Percentiles rank a stretch among this genome's conserved stretches.
Evolutionary conservation across 169 alveolate species (phyloP).

Genomic region (Neospora caninum): DNA sequence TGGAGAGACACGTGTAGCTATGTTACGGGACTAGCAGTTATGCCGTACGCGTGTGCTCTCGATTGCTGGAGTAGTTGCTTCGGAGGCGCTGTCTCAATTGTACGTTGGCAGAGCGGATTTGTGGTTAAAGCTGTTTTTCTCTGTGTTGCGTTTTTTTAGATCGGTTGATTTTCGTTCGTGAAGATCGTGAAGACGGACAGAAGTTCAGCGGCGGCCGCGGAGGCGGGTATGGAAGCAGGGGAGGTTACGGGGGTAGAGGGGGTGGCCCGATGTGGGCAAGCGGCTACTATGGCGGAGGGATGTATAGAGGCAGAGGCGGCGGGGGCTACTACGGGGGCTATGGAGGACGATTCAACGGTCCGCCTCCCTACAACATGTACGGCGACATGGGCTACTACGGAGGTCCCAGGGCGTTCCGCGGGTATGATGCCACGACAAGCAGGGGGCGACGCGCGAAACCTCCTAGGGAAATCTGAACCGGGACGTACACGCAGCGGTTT

Average conservation of each 20-base stretch:
- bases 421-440: neutral
- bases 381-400: slow-evolving; percentile 11
- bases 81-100: no score
- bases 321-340: neutral
- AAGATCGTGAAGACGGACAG: slow-evolving; percentile 71
- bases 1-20: no score
- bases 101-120: no score
- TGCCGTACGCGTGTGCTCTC: no score
- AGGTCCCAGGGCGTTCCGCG: slow-evolving; percentile 33
- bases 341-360: slow-evolving; percentile 42
- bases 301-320: slow-evolving; percentile 28
- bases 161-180: slow-evolving; percentile 73
- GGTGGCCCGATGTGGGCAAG: slow-evolving; percentile 40
- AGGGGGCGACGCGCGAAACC: neutral
- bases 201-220: slow-evolving; percentile 60
- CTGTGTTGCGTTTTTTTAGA: slow-evolving; percentile 21
- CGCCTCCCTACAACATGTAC: slow-evolving; percentile 32
- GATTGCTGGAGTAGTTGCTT: no score
- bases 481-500: neutral
- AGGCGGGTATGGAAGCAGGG: slow-evolving; percentile 46
- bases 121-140: neutral
- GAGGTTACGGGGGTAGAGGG: neutral
- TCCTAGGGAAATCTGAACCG: neutral
- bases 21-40: no score
- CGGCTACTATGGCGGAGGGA: slow-evolving; percentile 38